phyloP scores from a whole-genome alignment of 73 alveolate genomes.

The Effrenium voratum region DNA sequence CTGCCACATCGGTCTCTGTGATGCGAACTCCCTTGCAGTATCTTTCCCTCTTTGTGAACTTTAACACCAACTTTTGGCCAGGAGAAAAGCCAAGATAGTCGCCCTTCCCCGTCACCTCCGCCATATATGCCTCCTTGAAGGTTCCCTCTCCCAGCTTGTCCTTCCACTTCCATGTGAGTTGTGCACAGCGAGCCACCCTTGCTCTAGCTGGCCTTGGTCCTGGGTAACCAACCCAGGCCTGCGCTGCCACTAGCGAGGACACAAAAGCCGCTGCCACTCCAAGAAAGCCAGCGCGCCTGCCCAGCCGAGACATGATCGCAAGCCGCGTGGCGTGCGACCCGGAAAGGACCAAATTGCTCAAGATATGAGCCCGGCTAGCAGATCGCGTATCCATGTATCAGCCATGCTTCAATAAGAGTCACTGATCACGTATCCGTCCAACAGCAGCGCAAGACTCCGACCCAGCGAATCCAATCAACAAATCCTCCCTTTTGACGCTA shows the following conservation, averaged over 20 bases:
- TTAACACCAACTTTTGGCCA: constrained; percentile 17
- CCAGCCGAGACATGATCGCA: no score
- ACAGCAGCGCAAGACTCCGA: no score
- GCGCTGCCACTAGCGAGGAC: not conserved
- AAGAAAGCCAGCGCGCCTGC: no score
- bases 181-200: not conserved
- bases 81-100: not conserved
- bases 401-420: no score
- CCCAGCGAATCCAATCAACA: no score
- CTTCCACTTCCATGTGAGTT: constrained; percentile 16
- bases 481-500: no score
- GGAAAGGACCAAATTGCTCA: no score
- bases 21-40: constrained; percentile 38
- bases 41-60: constrained; percentile 7
- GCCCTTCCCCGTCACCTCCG: constrained; percentile 2
- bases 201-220: not conserved
- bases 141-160: constrained; percentile 72
- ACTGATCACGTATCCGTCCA: no score
- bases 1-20: constrained; percentile 14
- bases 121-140: constrained; percentile 72
- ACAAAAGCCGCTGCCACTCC: no score
- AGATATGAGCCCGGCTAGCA: no score
- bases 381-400: no score
- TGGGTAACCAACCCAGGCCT: not conserved
- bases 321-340: no score